Conservation (phyloP, 257 asterid species). For the Solanum infundibuliforme region DNA sequence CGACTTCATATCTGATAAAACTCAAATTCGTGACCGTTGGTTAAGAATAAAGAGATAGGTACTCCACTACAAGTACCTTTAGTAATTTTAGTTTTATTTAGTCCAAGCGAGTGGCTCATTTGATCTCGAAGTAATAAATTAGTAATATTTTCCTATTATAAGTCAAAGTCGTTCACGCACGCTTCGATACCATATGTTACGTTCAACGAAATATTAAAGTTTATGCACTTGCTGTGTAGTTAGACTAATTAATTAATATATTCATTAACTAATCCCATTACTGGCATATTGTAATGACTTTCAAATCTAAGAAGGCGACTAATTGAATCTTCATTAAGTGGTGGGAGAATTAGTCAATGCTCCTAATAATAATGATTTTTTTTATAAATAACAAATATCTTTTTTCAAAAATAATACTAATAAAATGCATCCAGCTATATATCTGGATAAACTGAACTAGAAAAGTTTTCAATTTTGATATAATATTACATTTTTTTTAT, state of each 20-base stretch:
- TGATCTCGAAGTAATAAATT: not conserved
- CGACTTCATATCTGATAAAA: not conserved
- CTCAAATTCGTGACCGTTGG: fast-evolving
- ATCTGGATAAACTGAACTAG: not conserved
- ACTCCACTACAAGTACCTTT: too few species aligned
- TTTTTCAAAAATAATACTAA: too few species aligned
- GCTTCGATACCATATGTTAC: not conserved
- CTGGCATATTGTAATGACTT: not conserved
- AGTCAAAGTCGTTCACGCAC: not conserved
- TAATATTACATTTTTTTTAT: not conserved
- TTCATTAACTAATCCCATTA: not conserved
- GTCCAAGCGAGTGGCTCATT: too few species aligned
- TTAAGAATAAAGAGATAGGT: too few species aligned
- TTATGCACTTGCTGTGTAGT: not conserved
- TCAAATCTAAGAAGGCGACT: not conserved
- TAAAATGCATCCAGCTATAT: not conserved
- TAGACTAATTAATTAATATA: not conserved
- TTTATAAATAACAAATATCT: not conserved
- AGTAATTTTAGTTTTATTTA: too few species aligned
- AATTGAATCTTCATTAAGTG: not conserved
- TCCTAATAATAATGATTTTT: too few species aligned
- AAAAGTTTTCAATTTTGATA: not conserved
- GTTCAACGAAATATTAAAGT: not conserved
- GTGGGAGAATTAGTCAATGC: not conserved
- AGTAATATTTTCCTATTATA: not conserved